Conservation (phyloP, 495 filamentous ascomycete genomes). For the Lasiosphaeriaceae sp. region DNA sequence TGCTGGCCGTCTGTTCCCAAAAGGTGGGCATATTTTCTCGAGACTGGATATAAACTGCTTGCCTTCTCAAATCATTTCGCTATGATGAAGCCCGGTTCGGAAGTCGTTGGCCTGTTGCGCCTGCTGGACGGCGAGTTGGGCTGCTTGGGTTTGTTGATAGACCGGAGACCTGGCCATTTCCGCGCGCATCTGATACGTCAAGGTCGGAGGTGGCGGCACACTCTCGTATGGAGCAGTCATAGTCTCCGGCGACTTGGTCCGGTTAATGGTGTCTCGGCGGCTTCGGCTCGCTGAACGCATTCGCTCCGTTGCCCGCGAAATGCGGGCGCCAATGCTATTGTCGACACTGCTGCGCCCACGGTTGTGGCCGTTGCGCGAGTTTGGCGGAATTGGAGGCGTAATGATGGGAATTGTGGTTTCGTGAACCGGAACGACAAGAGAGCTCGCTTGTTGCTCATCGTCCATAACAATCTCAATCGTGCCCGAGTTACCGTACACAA, state of each 20-base stretch:
- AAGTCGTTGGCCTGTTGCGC: conserved; percentile 29
- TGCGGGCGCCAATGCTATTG: conserved; percentile 50
- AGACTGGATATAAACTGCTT: too few species aligned
- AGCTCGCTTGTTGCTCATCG: conserved; percentile 44
- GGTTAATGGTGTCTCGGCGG: conserved; percentile 18
- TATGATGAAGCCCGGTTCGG: conserved; percentile 40
- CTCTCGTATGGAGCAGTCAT: conserved; percentile 54
- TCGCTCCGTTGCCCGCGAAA: conserved; percentile 63
- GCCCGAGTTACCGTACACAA: conserved; percentile 50
- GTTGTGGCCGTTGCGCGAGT: conserved; percentile 51
- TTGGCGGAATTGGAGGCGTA: conserved; percentile 28
- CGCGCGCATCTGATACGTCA: conserved; percentile 20
- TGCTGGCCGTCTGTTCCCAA: too few species aligned
- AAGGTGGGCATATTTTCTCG: too few species aligned
- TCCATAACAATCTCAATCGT: conserved; percentile 74
- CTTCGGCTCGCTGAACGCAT: conserved; percentile 64
- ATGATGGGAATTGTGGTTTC: conserved; percentile 32
- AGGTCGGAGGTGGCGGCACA: conserved; percentile 35
- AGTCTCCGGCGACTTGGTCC: conserved; percentile 39
- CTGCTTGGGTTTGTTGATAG: neutral
- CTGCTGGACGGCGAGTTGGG: neutral
- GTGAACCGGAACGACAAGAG: conserved; percentile 12
- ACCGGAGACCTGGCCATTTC: conserved; percentile 15
- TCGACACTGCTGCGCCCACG: conserved; percentile 66
- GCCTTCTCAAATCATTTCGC: conserved; percentile 41